A percentile compares a stretch with the other conserved stretches of the same genome.
phyloP scores from a whole-genome alignment of 371 early-diverging fungal genomes.

The Actinomucor elegans region DNA sequence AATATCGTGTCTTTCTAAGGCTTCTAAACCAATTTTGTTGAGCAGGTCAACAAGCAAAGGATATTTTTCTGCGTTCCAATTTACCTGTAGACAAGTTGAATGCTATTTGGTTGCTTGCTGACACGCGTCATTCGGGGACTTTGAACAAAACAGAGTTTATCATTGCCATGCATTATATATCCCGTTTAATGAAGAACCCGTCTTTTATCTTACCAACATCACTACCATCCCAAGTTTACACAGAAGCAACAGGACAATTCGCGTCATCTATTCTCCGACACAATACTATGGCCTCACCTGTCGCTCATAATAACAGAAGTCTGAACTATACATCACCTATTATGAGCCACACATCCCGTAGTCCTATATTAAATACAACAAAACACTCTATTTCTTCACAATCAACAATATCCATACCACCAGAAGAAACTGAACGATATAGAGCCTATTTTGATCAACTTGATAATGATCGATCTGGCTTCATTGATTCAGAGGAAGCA shows the following conservation, averaged over 20 bases:
- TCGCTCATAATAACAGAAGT: not conserved
- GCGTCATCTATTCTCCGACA: not conserved
- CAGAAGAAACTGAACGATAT: constrained; percentile 7
- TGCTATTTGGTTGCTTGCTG: constrained; percentile 44
- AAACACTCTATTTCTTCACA: not conserved
- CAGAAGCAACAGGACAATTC: constrained; percentile 38
- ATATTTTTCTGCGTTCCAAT: constrained; percentile 11
- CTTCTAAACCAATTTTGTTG: too few species aligned
- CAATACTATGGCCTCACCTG: not conserved
- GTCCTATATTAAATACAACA: not conserved
- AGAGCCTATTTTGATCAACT: constrained; percentile 5
- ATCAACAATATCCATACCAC: not conserved
- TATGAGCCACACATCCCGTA: not conserved
- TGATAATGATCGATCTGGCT: constrained; percentile 4
- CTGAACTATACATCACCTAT: not conserved
- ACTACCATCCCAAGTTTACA: constrained; percentile 49
- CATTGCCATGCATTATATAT: constrained; percentile 73
- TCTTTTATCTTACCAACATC: constrained; percentile 42
- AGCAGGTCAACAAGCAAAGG: constrained; percentile 13
- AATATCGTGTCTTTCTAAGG: too few species aligned
- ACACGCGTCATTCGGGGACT: constrained; percentile 56
- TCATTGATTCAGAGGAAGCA: constrained; percentile 7
- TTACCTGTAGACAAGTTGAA: constrained; percentile 10
- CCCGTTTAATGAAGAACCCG: constrained; percentile 56
- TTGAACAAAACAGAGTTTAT: constrained; percentile 64